Conservation (phyloP, 2,329 filamentous ascomycete genomes). For the Acephala macrosclerotiorum region DNA sequence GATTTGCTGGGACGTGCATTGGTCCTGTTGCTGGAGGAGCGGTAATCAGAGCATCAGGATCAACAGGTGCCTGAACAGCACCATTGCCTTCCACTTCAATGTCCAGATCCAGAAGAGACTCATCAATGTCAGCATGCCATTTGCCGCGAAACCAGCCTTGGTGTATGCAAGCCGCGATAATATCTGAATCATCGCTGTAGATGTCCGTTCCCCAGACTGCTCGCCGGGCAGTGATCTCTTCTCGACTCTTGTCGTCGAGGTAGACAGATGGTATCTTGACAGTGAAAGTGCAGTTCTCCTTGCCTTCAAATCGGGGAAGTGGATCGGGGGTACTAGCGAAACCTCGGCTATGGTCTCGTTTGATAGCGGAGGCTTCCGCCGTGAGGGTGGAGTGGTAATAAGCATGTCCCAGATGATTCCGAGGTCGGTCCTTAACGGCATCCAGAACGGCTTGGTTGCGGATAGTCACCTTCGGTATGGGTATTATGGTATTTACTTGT, state of each 20-base stretch:
- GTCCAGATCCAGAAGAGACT: constrained; percentile 67
- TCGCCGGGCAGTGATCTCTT: constrained; percentile 82
- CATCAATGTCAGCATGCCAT: constrained; percentile 81
- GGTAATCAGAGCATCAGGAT: constrained; percentile 50
- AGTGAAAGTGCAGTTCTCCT: constrained; percentile 87
- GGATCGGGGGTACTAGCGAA: constrained; percentile 40
- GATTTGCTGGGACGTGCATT: constrained; percentile 67
- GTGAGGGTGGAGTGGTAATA: constrained; percentile 77
- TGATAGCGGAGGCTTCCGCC: constrained; percentile 55
- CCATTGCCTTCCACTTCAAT: constrained; percentile 43
- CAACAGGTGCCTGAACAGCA: constrained; percentile 30
- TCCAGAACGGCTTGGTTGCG: constrained; percentile 75
- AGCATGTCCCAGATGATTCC: constrained; percentile 83
- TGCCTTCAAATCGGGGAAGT: constrained; percentile 75
- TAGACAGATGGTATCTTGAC: constrained; percentile 86
- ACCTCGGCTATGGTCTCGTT: constrained; percentile 26
- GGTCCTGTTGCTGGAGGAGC: constrained; percentile 67
- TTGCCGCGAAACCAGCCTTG: constrained; percentile 91
- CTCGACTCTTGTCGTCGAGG: constrained; percentile 71
- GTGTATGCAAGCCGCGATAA: constrained; percentile 91
- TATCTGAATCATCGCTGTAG: constrained; percentile 95
- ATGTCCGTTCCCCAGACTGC: constrained; percentile 93
- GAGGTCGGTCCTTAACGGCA: constrained; percentile 72
- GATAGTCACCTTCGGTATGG: constrained; percentile 71
- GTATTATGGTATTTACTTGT: constrained; percentile 50